Conservation (phyloP, 768 basidiomycete species). For the Pleurotus giganteus region DNA sequence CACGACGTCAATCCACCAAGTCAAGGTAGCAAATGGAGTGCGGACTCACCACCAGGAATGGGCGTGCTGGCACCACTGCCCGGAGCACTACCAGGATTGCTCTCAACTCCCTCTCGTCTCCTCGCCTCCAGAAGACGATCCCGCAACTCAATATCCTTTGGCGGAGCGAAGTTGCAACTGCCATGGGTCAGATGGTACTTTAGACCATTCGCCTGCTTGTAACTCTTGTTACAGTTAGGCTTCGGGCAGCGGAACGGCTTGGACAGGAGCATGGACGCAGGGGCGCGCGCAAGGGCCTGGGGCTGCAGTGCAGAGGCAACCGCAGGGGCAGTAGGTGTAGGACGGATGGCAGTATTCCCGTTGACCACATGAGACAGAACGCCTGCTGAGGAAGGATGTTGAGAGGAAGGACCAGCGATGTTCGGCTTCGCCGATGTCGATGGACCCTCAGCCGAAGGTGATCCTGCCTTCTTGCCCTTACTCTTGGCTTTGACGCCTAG, state of each 20-base stretch:
- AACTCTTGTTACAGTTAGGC: constrained; percentile 92
- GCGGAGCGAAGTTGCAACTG: constrained; percentile 90
- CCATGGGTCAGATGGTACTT: constrained; percentile 96
- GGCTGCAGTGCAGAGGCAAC: constrained; percentile 15
- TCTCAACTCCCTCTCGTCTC: constrained; percentile 36
- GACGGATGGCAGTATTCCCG: not conserved
- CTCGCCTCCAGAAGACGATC: constrained; percentile 67
- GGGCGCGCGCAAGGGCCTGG: constrained; percentile 29
- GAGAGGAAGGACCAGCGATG: not conserved
- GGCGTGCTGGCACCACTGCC: constrained; percentile 14
- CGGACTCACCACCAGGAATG: not conserved
- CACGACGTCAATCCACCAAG: not conserved
- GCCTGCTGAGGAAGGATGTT: not conserved
- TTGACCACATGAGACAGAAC: not conserved
- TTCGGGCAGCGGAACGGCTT: constrained; percentile 95
- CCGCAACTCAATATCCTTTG: constrained; percentile 78
- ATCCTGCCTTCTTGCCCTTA: constrained; percentile 4
- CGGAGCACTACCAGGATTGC: constrained; percentile 12
- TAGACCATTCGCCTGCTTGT: constrained; percentile 93
- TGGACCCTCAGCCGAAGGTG: not conserved
- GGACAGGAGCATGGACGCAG: constrained; percentile 63
- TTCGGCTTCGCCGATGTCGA: not conserved
- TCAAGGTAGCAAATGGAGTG: not conserved
- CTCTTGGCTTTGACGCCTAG: constrained; percentile 4
- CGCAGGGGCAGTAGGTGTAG: constrained; percentile 15